Evolutionary conservation across 768 basidiomycete genomes (phyloP), one percentile per base, ranked within the genome.

Genomic region (Tylopilus rubrobrunneus): DNA sequence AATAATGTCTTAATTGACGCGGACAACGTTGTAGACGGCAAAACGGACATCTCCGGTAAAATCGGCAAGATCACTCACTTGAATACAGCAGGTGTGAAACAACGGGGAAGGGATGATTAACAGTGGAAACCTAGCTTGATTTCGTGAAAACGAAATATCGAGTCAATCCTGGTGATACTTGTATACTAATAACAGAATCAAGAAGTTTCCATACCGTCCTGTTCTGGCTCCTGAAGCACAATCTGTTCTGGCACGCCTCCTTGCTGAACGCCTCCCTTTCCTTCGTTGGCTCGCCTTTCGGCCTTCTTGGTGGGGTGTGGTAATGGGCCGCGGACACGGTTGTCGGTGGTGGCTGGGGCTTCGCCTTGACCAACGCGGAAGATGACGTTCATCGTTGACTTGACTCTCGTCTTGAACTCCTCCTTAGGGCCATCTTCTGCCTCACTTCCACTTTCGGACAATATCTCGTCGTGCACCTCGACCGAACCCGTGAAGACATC

Each of bases 401-500:
- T 92, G 54, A 78, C 77, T 47, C 90, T 78, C 21, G 81, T 84
- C 56, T 80, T 78, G 51, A 76, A 74, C 17, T 70, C 70, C 57
- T 89, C 83, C 14, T 78, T 75, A 42, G 81, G 71, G 34, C 83
- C 85, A 21, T 76, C 76, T 51, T 80, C 73, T 53, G 83, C 85
- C 54, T 91, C 92, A 46, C 57, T 62, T 19, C 61, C 66, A 36
- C 65, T 67, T 48, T 63, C 67, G 25, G 59, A 67, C 19, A 86
- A 65, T 9, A 94, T 63, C 71, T 94, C 93, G 58, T 96, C 93
- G 56, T 82, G 78, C 17, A 92, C 82, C 58, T 84, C 81, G 33
- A 86, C 77, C 0, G 88, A 86, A 5, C 85, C 85, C 0, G 90
- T 92, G 8, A 73, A 74, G 14, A 87, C 73, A 52, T 85, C 78